Evolutionary conservation across 371 early-diverging fungal genomes (phyloP).

Genomic region (Mucor ambiguus): DNA sequence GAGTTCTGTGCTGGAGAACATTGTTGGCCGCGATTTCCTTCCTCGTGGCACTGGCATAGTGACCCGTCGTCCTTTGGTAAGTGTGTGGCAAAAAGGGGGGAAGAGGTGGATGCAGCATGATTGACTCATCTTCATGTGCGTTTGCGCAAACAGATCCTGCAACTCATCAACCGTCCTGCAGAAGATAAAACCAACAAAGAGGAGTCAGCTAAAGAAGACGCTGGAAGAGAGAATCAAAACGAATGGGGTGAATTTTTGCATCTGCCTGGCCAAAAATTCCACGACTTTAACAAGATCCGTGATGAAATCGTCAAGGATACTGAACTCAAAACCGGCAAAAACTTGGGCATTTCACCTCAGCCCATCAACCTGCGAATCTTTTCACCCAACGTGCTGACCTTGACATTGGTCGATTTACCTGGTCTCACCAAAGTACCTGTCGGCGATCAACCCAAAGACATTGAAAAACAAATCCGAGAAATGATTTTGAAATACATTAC

Average conservation of each 20-base stretch:
- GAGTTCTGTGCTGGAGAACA: constrained; percentile 98
- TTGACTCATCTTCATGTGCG: background rate
- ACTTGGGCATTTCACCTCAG: constrained; percentile 86
- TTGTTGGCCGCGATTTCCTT: constrained; percentile 98
- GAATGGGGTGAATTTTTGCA: constrained; percentile 99
- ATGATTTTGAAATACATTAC: constrained; percentile 96
- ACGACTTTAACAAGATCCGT: constrained; percentile 92
- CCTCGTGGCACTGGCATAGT: constrained; percentile 97
- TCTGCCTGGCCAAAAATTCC: constrained; percentile 91
- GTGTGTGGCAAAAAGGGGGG: constrained; percentile 11
- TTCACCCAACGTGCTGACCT: constrained; percentile 94
- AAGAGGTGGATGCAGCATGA: background rate
- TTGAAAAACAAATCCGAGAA: constrained; percentile 96
- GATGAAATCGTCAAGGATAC: constrained; percentile 94
- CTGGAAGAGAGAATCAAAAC: constrained; percentile 61
- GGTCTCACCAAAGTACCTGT: constrained; percentile 97
- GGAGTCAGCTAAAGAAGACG: background rate
- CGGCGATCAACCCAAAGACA: constrained; percentile 98
- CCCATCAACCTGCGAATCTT: constrained; percentile 97
- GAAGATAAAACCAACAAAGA: constrained; percentile 20
- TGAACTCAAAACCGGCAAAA: constrained; percentile 90
- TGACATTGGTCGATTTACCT: constrained; percentile 98
- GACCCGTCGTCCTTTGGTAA: constrained; percentile 92
- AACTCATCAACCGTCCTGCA: constrained; percentile 93
- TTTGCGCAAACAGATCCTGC: constrained; percentile 78